phyloP scores from a whole-genome alignment of 2,329 filamentous ascomycete genomes.

The Escovopsis sp. region DNA sequence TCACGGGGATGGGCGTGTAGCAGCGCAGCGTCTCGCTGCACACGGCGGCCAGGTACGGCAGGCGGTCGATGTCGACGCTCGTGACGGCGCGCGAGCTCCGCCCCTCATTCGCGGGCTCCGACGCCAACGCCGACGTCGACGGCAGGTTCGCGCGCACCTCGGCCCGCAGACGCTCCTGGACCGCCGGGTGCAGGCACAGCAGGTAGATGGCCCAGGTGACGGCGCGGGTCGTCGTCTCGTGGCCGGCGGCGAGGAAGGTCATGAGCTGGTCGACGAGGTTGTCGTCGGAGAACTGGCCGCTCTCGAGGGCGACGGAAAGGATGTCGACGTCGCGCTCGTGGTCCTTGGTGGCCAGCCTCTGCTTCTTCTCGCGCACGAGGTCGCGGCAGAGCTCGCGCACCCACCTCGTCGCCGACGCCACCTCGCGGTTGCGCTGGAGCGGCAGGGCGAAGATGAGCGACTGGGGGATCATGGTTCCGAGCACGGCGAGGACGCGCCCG shows the following conservation, averaged over 20 bases:
- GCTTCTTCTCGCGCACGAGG: constrained; percentile 58
- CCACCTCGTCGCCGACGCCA: constrained; percentile 37
- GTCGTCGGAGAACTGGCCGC: constrained; percentile 61
- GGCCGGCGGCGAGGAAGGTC: constrained; percentile 74
- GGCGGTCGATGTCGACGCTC: constrained; percentile 45
- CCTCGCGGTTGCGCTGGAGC: constrained; percentile 52
- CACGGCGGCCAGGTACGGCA: constrained; percentile 70
- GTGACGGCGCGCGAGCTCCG: constrained; percentile 12
- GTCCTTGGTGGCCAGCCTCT: constrained; percentile 30
- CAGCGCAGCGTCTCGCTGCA: constrained; percentile 64
- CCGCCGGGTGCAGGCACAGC: constrained; percentile 48
- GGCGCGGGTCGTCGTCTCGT: constrained; percentile 64
- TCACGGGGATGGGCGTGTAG: constrained; percentile 56
- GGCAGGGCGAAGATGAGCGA: constrained; percentile 51
- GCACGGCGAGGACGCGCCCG: constrained; percentile 39
- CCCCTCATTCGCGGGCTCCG: constrained; percentile 1
- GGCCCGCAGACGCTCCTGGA: constrained; percentile 51
- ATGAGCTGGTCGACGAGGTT: constrained; percentile 79
- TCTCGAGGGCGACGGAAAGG: constrained; percentile 63
- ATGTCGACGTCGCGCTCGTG: constrained; percentile 50
- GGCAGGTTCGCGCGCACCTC: constrained; percentile 53
- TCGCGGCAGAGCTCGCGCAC: constrained; percentile 53
- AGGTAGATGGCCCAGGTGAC: constrained; percentile 64
- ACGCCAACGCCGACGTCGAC: constrained; percentile 20
- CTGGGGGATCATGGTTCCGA: constrained; percentile 47